Base-by-base conservation (phyloP, 192 early-diverging fungal species). In the Chytriomyces hyalinus region DNA sequence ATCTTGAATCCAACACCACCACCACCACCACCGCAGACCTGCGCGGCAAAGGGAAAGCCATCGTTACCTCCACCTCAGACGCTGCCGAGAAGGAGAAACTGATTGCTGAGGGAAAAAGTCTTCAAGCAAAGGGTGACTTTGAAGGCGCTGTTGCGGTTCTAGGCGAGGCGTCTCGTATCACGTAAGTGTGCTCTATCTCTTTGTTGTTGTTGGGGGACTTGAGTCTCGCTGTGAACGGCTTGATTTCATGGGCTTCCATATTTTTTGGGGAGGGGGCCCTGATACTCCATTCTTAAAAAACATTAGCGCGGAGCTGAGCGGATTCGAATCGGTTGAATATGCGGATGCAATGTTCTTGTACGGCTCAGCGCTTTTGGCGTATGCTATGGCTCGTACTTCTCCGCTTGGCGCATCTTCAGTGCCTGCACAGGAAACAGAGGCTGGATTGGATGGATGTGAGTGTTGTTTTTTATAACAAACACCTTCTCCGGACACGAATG, bases 271-370 rank as follows among this genome's bases (percentile, higher is more conserved):
- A n/a, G n/a, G n/a, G n/a, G n/a, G n/a, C n/a, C n/a, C 10, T 3
- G 24, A 22, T 43, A n/a, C 70, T 26, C 24, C 50, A 11, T 13
- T 44, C 15, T 62, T 4, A 82, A 79, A 49, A 72, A n/a, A 45
- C 45, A 26, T 36, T 72, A 91, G 90, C 15, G 92, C 91, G 48
- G 81, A 88, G 60, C 78, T 86, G 2, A 87, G 91, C 82, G 93
- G 93, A 36, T 80, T 79, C 70, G 81, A 86, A 9, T 88, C 92
- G 13, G 82, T 82, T 46, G 80, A 86, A 61, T 93, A 89, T 75
- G 94, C 91, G 3, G 92, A 94, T 75, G 87, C 86, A 0, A 78
- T 92, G 61, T 90, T 93, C 63, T 79, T 89, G 68, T 95, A 94
- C 76, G 94, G 94, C 24, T 83, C 87, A 15, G 90, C 93, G 5